A percentile compares a stretch with the other conserved stretches of the same genome.
Evolutionary conservation across 2,329 filamentous ascomycete species (phyloP).

Genomic region (Incumbomyces lentus): DNA sequence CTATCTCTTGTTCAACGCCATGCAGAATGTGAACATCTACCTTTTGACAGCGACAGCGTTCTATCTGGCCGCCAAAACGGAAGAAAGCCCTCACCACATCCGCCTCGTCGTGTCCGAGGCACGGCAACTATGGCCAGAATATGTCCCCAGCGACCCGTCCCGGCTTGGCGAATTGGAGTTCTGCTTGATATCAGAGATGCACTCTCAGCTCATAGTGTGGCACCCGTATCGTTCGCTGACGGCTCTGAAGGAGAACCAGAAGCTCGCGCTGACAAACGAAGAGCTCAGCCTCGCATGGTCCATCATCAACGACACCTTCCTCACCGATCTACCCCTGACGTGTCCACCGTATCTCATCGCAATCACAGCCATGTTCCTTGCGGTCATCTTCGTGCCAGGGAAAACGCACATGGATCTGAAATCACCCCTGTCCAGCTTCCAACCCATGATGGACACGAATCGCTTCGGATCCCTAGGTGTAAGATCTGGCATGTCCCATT

Average conservation of each 20-base stretch:
- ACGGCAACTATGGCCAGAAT: conserved; percentile 73
- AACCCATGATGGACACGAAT: conserved; percentile 13
- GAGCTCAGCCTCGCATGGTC: conserved; percentile 68
- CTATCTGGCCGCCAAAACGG: conserved; percentile 95
- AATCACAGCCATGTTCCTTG: conserved; percentile 74
- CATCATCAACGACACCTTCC: conserved; percentile 84
- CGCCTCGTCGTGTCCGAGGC: conserved; percentile 80
- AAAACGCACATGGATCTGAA: conserved; percentile 3
- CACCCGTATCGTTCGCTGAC: conserved; percentile 78
- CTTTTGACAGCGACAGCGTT: conserved; percentile 85
- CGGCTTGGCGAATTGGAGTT: conserved; percentile 92
- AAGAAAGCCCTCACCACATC: conserved; percentile 94
- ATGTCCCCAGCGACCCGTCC: conserved; percentile 64
- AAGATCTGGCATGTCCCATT: conserved; percentile 6
- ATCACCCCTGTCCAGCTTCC: conserved; percentile 8
- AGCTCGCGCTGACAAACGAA: conserved; percentile 64
- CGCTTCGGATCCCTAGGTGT: conserved; percentile 17
- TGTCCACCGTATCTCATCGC: conserved; percentile 80
- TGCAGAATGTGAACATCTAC: conserved; percentile 86
- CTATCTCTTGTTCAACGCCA: conserved; percentile 85
- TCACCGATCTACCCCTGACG: conserved; percentile 80
- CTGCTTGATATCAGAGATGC: conserved; percentile 81
- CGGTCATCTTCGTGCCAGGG: conserved; percentile 64
- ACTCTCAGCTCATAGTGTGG: conserved; percentile 77
- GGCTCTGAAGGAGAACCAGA: conserved; percentile 44